Evolutionary conservation across 306 rosid genomes (phyloP), one percentile per base, ranked within the genome.

Genomic region (Casuarina glauca): DNA sequence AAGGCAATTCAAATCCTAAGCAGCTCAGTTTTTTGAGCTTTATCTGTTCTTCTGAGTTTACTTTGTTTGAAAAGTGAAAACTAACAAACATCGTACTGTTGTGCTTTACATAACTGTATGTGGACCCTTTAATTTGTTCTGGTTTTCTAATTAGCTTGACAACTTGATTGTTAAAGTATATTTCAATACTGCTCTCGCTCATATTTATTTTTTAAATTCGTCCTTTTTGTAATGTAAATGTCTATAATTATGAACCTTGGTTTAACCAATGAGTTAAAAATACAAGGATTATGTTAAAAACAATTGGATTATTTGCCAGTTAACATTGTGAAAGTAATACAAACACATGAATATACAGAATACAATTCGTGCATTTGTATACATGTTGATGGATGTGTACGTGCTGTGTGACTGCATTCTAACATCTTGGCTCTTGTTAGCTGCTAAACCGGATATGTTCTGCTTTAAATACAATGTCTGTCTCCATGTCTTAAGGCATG

Each of bases 401-500:
- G 19, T 52, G 58, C 15, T 13, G n/a, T 58, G 36, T 2, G 36
- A 15, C 39, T 16, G 36, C 9, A 13, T 20, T 58, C 38, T 58
- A 26, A 17, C 48, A 32, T 43, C 42, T 55, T 43, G 69, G 38
- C 45, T 66, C 66, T 13, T 48, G 70, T 10, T 16, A 9, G 39
- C 0, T 76, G 63, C 79, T 19, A n/a, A 15, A 4, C 38, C 49
- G n/a, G 26, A 75, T 3, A 52, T 13, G 19, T 52, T 52, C 19
- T 52, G 64, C 26, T 26, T 58, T 58, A 38, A 58, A 5, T 58
- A 7, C 64, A 38, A 58, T 58, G 62, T 20, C 13, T 50, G 42
- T 50, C 19, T 46, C 60, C 54, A 76, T 50, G 53, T 8, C 55
- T 39, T 76, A 6, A n/a, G 42, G 50, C 73, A 19, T 76, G 66